Evolutionary conservation across 139 green algal genomes (phyloP), one percentile per base, ranked within the genome.

Genomic region (Asterochloris sp.): DNA sequence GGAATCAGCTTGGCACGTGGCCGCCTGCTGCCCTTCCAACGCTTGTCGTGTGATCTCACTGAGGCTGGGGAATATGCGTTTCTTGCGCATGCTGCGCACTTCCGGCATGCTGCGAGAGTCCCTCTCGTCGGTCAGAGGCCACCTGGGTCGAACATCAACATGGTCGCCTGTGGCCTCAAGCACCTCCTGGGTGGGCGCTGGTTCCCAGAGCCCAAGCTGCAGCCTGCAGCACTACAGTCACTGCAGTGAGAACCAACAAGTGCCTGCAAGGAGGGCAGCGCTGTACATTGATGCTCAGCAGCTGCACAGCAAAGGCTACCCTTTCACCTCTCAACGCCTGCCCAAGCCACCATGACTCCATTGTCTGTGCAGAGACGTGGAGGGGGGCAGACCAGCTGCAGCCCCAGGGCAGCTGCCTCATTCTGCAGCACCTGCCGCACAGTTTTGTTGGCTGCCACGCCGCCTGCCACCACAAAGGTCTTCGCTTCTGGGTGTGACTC

Each of bases 321-420:
- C 24, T 21, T 23, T 74, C 83, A 89, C 74, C 91, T 81, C 83
- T 99, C 97, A n/a, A 96, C 54, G 13, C 96, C 97, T 4, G 95
- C 90, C 97, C 97, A 99, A 0, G 94, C 97, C 66, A 98, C 96
- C 97, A 99, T 99, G 12, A 98, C 95, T 12, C 96, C 97, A 78
- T 99, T 99, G 87, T 99, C 97, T 9, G 96, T 99, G 89, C 97
- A 99, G 62, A 95, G 93, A 28, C 86, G 78, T 0, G 96, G 90
- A 16, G 91, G 90, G 0, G 96, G 96, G 66, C 92, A 94, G 11
- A 98, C 86, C 73, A 97, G 89, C 4, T 86, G 66, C 63, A 98
- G 66, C 15, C 85, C 88, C 15, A 21, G 27, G 27, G 75, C 61
- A 23, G 81, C 54, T 24, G 74, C 54, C 2, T 82, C 76, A 85